Evolutionary conservation across 192 early-diverging fungal species (phyloP).

Genomic region (Coemansia asiatica): DNA sequence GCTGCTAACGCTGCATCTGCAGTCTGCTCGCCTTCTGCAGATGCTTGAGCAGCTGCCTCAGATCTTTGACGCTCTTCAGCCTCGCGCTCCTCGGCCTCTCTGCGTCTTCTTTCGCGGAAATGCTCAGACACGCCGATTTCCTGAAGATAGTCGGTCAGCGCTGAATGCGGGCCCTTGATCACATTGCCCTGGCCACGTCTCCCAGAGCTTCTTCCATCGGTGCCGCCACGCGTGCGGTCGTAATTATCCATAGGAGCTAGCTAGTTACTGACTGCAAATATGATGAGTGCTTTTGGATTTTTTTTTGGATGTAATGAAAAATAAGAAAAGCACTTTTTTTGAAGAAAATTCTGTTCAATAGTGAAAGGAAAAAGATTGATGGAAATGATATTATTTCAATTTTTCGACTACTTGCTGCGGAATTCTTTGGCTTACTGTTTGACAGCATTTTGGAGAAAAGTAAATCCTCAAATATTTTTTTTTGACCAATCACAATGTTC

Average conservation of each 20-base stretch:
- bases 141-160: slow-evolving; percentile 51
- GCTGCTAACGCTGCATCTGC: slow-evolving; percentile 38
- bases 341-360: not conserved
- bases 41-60: not conserved
- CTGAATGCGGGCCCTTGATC: slow-evolving; percentile 51
- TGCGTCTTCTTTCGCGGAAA: slow-evolving; percentile 41
- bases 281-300: no score
- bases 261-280: no score
- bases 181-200: slow-evolving; percentile 13
- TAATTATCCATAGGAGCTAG: slow-evolving; percentile 52
- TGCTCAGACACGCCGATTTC: slow-evolving; percentile 51
- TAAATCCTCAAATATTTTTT: no score
- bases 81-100: slow-evolving; percentile 29
- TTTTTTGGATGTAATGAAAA: no score
- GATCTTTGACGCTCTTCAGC: not conserved
- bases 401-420: not conserved
- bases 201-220: slow-evolving; percentile 6
- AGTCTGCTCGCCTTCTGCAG: slow-evolving; percentile 6
- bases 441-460: no score
- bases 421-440: no score
- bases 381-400: not conserved
- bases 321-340: not conserved
- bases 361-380: slow-evolving; percentile 2
- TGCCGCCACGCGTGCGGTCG: slow-evolving; percentile 34
- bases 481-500: no score